Evolutionary conservation across 176 grass and related monocot species (phyloP).

Genomic region (Oryza officinalis): DNA sequence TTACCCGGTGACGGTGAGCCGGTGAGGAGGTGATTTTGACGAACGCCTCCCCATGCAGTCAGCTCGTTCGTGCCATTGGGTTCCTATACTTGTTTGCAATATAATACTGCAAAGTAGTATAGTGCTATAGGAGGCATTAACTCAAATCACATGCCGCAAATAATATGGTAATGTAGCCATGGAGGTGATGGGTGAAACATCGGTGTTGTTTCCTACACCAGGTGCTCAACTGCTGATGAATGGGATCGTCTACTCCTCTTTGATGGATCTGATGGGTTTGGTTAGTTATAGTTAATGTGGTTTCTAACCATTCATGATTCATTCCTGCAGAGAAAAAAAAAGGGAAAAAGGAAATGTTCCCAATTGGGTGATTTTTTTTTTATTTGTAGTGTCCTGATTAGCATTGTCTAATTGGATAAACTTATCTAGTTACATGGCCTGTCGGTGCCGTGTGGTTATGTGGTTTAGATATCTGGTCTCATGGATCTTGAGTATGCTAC

Average conservation of each 20-base stretch:
- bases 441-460: neutral
- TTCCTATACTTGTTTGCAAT: slow-evolving; percentile 4
- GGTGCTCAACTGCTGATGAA: neutral
- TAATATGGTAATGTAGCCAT: neutral
- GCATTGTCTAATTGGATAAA: slow-evolving; percentile 19
- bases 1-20: neutral
- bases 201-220: slow-evolving; percentile 31
- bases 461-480: neutral
- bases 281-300: neutral
- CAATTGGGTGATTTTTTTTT: neutral
- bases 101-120: neutral
- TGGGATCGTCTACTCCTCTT: neutral
- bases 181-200: slow-evolving; percentile 40
- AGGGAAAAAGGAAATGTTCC: neutral
- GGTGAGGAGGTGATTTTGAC: neutral
- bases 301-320: slow-evolving; percentile 25
- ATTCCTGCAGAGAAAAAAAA: neutral
- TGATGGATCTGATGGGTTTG: slow-evolving; percentile 25
- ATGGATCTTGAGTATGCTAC: slow-evolving; percentile 10
- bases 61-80: neutral
- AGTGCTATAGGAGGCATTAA: slow-evolving; percentile 20
- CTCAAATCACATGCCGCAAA: slow-evolving; percentile 21
- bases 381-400: neutral
- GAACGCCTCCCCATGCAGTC: neutral
- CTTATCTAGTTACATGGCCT: neutral